phyloP scores from a whole-genome alignment of 805 yeast species.

The Jamesozyma jinghongensis region DNA sequence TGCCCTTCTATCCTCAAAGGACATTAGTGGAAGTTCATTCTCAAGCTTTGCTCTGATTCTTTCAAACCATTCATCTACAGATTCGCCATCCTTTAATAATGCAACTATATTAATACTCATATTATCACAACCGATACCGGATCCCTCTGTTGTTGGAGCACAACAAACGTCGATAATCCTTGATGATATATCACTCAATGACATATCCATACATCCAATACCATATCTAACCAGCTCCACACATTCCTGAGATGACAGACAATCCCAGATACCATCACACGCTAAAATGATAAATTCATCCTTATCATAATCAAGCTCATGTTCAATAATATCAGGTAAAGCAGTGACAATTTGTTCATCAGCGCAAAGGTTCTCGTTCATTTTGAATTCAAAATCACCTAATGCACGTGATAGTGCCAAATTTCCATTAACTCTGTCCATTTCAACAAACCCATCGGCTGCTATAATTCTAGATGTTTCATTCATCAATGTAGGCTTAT shows the following conservation, averaged over 20 bases:
- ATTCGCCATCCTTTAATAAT: conserved; percentile 42
- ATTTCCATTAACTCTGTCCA: conserved; percentile 94
- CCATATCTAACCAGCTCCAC: conserved; percentile 92
- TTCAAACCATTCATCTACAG: conserved; percentile 53
- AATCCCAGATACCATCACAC: conserved; percentile 99
- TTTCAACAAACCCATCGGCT: conserved; percentile 97
- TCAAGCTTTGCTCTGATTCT: conserved; percentile 41
- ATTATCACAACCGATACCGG: conserved; percentile 97
- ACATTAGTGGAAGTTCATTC: conserved; percentile 25
- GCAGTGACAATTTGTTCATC: conserved; percentile 96
- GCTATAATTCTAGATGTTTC: conserved; percentile 84
- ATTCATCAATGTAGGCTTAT: conserved; percentile 90
- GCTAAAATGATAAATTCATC: conserved; percentile 92
- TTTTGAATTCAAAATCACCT: conserved; percentile 68
- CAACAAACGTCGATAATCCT: conserved; percentile 88
- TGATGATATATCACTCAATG: conserved; percentile 71
- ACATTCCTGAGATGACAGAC: conserved; percentile 85
- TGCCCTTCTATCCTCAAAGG: conserved; percentile 43
- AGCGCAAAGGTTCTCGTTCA: conserved; percentile 67
- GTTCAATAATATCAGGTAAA: conserved; percentile 82
- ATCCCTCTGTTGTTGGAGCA: conserved; percentile 85
- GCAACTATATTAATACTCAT: conserved; percentile 93
- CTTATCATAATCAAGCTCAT: conserved; percentile 45
- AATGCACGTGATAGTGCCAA: conserved; percentile 90
- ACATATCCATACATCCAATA: conserved; percentile 51